A percentile compares a stretch with the other conserved stretches of the same genome.
Conservation (phyloP, 352 stramenopile genomes). For the Aphanomyces euteiches region DNA sequence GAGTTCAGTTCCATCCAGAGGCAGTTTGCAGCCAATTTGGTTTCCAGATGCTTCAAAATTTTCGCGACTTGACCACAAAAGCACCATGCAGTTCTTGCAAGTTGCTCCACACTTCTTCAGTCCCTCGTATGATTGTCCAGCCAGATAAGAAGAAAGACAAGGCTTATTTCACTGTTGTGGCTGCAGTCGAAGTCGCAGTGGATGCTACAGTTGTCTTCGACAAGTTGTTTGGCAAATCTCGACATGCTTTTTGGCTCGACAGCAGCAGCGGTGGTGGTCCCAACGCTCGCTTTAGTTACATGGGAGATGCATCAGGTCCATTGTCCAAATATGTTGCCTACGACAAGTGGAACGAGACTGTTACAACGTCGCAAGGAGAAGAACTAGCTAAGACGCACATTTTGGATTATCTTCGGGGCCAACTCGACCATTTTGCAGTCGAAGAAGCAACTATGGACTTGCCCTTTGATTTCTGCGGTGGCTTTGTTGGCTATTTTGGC, state of each 20-base stretch:
- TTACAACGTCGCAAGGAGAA: neutral
- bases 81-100: conserved; percentile 44
- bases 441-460: conserved; percentile 31
- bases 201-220: conserved; percentile 43
- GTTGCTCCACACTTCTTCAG: conserved; percentile 42
- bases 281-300: conserved; percentile 56
- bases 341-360: conserved; percentile 47
- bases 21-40: conserved; percentile 88
- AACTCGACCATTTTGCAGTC: conserved; percentile 26
- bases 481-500: conserved; percentile 86
- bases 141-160: neutral
- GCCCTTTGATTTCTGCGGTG: conserved; percentile 76
- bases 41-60: conserved; percentile 87
- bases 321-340: conserved; percentile 64
- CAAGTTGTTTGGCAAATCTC: conserved; percentile 44
- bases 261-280: conserved; percentile 55
- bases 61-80: conserved; percentile 60
- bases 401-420: conserved; percentile 12
- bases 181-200: neutral
- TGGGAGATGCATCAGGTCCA: conserved; percentile 63
- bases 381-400: neutral
- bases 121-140: conserved; percentile 16
- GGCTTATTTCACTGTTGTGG: neutral
- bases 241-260: conserved; percentile 73
- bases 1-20: conserved; percentile 97